A percentile compares a stretch with the other conserved stretches of the same genome.
These are phyloP conservation scores for Emergomyces pasteurianus DNA, from an alignment of 2,329 filamentous ascomycete species.

Conservation along the genomic window DNA sequence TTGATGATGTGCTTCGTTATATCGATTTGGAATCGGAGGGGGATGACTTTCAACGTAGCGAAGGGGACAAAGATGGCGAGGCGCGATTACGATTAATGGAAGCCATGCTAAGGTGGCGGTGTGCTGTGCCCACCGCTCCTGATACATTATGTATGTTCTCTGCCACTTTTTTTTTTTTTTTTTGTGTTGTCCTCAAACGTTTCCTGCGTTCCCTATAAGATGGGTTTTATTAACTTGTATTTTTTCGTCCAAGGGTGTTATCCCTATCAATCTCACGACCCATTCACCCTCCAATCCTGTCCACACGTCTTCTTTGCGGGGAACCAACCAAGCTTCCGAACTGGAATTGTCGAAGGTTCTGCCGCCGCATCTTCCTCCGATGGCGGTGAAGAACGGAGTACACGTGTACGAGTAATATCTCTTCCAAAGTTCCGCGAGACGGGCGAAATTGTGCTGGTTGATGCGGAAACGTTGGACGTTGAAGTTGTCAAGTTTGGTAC, in stretches of 20 bases:
- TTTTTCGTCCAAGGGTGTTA: conserved; percentile 60
- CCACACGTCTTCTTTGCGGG: conserved; percentile 89
- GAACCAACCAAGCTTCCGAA: conserved; percentile 69
- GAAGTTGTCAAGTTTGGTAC: conserved; percentile 51
- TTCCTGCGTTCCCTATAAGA: not conserved
- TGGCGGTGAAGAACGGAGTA: conserved; percentile 23
- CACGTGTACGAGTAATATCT: conserved; percentile 61
- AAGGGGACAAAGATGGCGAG: conserved; percentile 39
- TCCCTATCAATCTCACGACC: conserved; percentile 87
- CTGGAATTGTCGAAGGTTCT: conserved; percentile 46
- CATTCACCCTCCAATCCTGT: conserved; percentile 72
- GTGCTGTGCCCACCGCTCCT: conserved; percentile 82
- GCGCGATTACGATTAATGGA: conserved; percentile 84
- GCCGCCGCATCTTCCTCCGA: conserved; percentile 16
- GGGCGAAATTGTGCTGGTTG: conserved; percentile 69
- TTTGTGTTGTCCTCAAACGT: not conserved
- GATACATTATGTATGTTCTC: conserved; percentile 73
- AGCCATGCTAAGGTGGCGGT: conserved; percentile 83
- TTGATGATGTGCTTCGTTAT: conserved; percentile 90
- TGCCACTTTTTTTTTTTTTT: not conserved
- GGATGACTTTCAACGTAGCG: conserved; percentile 15
- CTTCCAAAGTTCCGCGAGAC: conserved; percentile 72
- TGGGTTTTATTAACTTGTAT: conserved; percentile 8
- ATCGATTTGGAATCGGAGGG: conserved; percentile 41
- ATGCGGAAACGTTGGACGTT: conserved; percentile 72